Conservation (phyloP, 768 basidiomycete genomes). For the Mycena haematopus region DNA sequence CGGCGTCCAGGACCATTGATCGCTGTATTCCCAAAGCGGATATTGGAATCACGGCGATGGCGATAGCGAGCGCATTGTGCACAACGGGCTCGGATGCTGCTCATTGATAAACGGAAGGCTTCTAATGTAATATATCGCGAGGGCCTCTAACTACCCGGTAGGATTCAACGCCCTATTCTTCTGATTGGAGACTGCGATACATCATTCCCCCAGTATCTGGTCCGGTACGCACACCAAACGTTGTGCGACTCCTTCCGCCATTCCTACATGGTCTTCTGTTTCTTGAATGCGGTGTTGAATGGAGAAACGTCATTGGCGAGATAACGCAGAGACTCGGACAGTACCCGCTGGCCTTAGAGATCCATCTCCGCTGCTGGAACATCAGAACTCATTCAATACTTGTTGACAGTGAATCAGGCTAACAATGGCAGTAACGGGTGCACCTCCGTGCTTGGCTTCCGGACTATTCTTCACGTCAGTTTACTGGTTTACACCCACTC, state of each 20-base stretch:
- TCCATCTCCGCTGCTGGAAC: conserved; percentile 19
- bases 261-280: conserved; percentile 35
- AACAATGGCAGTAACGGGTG: conserved; percentile 22
- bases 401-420: not conserved
- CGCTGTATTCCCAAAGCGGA: too few relatives aligned
- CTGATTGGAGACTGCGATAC: too few relatives aligned
- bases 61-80: too few relatives aligned
- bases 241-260: conserved; percentile 42
- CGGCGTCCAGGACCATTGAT: too few relatives aligned
- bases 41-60: too few relatives aligned
- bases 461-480: conserved; percentile 7
- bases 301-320: conserved; percentile 27
- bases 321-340: conserved; percentile 27
- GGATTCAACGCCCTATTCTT: too few relatives aligned
- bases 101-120: too few relatives aligned
- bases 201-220: too few relatives aligned
- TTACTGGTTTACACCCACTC: too few relatives aligned
- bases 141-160: too few relatives aligned
- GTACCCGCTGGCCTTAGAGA: conserved; percentile 26
- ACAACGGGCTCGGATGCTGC: too few relatives aligned
- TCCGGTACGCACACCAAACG: conserved; percentile 29
- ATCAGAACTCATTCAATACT: not conserved
- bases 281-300: conserved; percentile 37
- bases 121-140: too few relatives aligned
- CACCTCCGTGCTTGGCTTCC: conserved; percentile 27